A percentile compares a stretch with the other conserved stretches of the same genome.
These are phyloP conservation scores for Arabidopsis hybrid DNA, from an alignment of 441 rosid genomes.

Conservation along the genomic window DNA sequence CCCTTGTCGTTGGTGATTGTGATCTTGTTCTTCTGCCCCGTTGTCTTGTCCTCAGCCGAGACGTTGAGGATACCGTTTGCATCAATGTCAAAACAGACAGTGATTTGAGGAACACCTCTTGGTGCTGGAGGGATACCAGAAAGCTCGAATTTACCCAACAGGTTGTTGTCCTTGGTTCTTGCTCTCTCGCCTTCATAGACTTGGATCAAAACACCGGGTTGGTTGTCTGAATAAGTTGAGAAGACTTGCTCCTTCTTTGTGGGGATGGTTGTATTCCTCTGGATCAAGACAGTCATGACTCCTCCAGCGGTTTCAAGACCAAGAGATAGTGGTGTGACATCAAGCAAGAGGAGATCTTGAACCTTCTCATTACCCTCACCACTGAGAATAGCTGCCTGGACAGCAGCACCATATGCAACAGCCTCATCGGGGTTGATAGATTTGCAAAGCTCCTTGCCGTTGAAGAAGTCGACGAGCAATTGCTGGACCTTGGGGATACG, in stretches of 20 bases:
- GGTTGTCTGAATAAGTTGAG: conserved; percentile 68
- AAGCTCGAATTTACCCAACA: conserved; percentile 67
- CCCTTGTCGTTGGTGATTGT: conserved; percentile 77
- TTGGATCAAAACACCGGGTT: conserved; percentile 65
- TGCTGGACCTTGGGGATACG: conserved; percentile 77
- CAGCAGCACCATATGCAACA: conserved; percentile 73
- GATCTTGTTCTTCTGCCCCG: conserved; percentile 69
- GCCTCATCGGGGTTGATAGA: conserved; percentile 73
- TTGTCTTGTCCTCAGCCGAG: conserved; percentile 74
- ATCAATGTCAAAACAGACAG: conserved; percentile 68
- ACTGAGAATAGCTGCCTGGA: conserved; percentile 70
- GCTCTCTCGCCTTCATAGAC: conserved; percentile 74
- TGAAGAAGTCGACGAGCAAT: conserved; percentile 64
- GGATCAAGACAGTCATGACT: conserved; percentile 61
- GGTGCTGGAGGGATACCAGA: conserved; percentile 71
- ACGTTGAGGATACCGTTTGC: conserved; percentile 70
- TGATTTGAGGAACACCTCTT: conserved; percentile 68
- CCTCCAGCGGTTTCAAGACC: conserved; percentile 68
- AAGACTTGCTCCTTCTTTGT: conserved; percentile 67
- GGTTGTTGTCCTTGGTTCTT: conserved; percentile 66
- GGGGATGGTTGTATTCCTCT: conserved; percentile 69
- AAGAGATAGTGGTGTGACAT: conserved; percentile 65
- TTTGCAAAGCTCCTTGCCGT: conserved; percentile 71
- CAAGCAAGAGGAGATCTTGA: conserved; percentile 64
- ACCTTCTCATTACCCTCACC: conserved; percentile 72